phyloP scores from a whole-genome alignment of 495 filamentous ascomycete genomes.

The Sabuloglossum arenarium region DNA sequence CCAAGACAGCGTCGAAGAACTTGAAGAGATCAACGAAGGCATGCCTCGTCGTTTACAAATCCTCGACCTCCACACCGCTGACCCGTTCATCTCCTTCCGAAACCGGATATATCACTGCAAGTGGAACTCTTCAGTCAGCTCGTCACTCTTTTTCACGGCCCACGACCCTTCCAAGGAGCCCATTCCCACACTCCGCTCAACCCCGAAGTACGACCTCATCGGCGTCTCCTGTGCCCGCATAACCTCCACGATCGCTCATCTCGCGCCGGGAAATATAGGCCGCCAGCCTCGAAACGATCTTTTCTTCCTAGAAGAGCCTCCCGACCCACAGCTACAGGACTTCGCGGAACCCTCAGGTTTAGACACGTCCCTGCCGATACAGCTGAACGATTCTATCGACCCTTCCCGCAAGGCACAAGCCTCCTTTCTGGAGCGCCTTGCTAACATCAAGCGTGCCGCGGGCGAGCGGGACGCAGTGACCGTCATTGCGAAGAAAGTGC shows the following conservation, averaged over 20 bases:
- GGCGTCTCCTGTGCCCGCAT: conserved; percentile 35
- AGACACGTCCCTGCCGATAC: background rate
- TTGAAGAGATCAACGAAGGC: background rate
- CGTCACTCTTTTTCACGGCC: conserved; percentile 48
- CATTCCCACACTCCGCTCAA: conserved; percentile 19
- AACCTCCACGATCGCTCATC: conserved; percentile 26
- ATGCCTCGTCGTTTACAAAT: conserved; percentile 34
- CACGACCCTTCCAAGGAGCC: conserved; percentile 19
- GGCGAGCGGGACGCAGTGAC: conserved; percentile 35
- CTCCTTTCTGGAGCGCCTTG: conserved; percentile 9
- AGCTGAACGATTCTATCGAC: conserved; percentile 15
- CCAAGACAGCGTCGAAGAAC: background rate
- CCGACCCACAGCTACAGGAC: background rate
- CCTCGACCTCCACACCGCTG: conserved; percentile 46
- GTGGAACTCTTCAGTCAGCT: conserved; percentile 63
- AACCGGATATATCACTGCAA: conserved; percentile 51
- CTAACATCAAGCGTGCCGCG: conserved; percentile 24
- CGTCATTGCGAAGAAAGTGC: conserved; percentile 16
- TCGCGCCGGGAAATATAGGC: background rate
- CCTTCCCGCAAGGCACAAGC: conserved; percentile 22
- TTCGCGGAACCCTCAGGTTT: too few species aligned
- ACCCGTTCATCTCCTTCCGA: conserved; percentile 56
- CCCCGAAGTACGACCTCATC: conserved; percentile 18
- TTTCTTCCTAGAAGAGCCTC: background rate
- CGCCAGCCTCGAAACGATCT: background rate